Base-by-base conservation (phyloP, 352 stramenopile species). In the Phytophthora boehmeriae region DNA sequence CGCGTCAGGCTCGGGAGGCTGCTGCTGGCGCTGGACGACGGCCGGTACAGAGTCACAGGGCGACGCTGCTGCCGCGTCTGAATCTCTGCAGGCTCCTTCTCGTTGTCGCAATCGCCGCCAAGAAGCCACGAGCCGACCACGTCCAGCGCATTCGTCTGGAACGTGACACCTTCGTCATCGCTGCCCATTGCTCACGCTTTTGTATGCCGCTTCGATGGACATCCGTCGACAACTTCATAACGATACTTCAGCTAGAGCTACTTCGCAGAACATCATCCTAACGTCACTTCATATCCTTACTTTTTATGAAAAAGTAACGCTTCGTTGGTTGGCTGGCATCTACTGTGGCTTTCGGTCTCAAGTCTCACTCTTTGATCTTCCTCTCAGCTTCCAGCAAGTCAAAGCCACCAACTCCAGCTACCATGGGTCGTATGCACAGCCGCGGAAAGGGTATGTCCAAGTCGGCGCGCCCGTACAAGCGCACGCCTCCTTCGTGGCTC, bases 371-470 rank as follows among this genome's bases (percentile, higher is more conserved):
- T 86, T 89, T 92, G 83, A 88, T 90, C 80, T 87, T n/a, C 71
- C 79, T 83, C 67, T 76, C 51, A 60, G 50, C 64, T 59, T 55
- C 63, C 70, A 82, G 69, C 75, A 83, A 75, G 67, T 70, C 44
- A 69, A 75, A 80, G 66, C 66, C 80, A 73, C 32, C 17, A 22
- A 39, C 41, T 34, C 27, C 54, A 71, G 71, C 65, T 60, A 84
- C 86, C 81, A 99, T 99, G 97, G 97, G 97, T 96, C 97, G 97
- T 77, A 98, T 99, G 93, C 96, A 99, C 86, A 97, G 91, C 88
- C 92, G 82, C 73, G 97, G 98, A 73, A 99, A 99, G 96, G 98
- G 98, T 90, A 99, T 99, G 86, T 98, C 96, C 73, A 98, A 98
- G 82, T 99, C 96, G 73, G 97, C 97, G 83, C 88, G 92, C 69